Base-by-base conservation (phyloP, 2,329 filamentous ascomycete genomes). In the Hysterium pulicare region DNA sequence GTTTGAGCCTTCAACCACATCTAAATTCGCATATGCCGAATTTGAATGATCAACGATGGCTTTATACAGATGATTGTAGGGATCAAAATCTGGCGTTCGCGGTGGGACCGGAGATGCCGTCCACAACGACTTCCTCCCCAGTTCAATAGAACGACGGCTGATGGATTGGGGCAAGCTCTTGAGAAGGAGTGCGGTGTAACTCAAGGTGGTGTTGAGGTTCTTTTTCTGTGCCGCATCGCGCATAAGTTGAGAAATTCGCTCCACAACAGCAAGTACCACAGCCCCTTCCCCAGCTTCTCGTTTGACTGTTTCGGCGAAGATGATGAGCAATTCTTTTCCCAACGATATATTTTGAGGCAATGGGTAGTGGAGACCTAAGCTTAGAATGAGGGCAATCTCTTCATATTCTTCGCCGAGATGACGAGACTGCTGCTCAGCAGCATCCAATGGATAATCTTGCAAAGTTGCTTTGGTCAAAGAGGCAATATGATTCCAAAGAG, bases 381-480 rank as follows among this genome's bases (percentile, higher is more conserved):
- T 36, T 3, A 95, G 72, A 24, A 94, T 77, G 15, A 78, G 82
- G 13, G 83, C 74, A 19, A 86, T 70, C 39, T 85, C 80, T 7
- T 85, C 82, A 50, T 87, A 90, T 42, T 88, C 83, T 9, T 81
- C 79, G 11, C 84, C 80, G 41, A 83, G 62, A 26, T 79, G 70
- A 23, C 58, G 50, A 5, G 58, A 54, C 11, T 44, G 47, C 8
- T 48, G 56, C 22, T 60, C 59, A 13, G 49, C 55, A 1, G 54
- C 42, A 35, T 59, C 53, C 2, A 51, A 44, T 3, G 46, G 22
- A 17, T 51, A 46, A 21, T 59, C 55, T 22, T 55, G 40, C n/a
- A 67, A 28, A 7, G 57, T 61, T 3, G 45, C 21, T 23, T 53
- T 53, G 2, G 58, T 38, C 9, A 61, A 37, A 5, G 40, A 28